Percentiles rank a stretch among this genome's conserved stretches.
These are phyloP conservation scores for Taxawa tesnikishii DNA, from an alignment of 2,329 filamentous ascomycete species.

Conservation along the genomic window DNA sequence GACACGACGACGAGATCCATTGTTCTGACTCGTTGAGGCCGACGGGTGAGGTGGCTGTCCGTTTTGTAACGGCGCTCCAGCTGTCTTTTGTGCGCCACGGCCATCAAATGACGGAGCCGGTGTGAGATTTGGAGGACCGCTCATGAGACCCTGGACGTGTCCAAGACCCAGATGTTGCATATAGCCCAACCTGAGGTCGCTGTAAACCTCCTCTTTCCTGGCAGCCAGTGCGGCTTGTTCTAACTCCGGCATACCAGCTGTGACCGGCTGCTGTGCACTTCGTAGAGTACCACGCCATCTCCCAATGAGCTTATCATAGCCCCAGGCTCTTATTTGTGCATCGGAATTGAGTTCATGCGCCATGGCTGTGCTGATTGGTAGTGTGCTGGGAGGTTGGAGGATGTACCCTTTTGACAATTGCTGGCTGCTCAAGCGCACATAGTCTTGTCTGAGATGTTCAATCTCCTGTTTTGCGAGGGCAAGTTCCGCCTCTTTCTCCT, in stretches of 20 bases:
- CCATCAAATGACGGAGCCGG: no score
- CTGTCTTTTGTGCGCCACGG: no score
- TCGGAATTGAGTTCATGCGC: conserved; percentile 5
- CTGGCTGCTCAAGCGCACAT: conserved; percentile 18
- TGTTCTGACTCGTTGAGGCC: background rate
- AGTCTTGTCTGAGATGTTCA: conserved; percentile 25
- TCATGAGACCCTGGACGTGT: no score
- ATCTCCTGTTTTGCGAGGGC: conserved; percentile 28
- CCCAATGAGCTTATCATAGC: conserved; percentile 9
- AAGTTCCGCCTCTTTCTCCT: conserved; percentile 24
- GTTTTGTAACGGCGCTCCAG: no score
- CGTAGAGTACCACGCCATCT: conserved; percentile 8
- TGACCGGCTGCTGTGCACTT: conserved; percentile 1
- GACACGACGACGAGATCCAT: background rate
- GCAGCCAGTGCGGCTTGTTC: background rate
- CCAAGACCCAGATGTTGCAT: no score
- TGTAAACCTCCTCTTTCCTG: background rate
- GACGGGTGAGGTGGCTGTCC: no score
- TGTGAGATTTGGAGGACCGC: no score
- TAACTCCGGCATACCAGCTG: conserved; percentile 1
- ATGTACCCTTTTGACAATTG: conserved; percentile 21
- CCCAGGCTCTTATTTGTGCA: conserved; percentile 7
- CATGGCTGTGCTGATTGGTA: conserved; percentile 6
- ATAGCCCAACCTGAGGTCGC: background rate
- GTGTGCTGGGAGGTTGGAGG: conserved; percentile 8